phyloP scores from a whole-genome alignment of 2,329 filamentous ascomycete species.

The Penicillium fuscoglaucum region DNA sequence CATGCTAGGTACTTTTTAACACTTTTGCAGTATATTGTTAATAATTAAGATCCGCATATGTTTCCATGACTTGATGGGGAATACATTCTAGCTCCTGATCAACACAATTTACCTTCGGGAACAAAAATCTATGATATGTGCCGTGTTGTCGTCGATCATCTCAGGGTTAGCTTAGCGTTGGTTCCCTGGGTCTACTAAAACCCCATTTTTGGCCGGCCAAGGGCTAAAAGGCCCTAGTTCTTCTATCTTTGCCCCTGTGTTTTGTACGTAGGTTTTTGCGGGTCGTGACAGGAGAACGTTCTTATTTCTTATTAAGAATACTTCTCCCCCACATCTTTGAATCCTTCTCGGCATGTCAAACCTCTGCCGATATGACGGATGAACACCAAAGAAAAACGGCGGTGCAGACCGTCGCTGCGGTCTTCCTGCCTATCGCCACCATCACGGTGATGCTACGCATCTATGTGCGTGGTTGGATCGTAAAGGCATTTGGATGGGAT shows the following conservation, averaged over 20 bases:
- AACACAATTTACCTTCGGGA: not conserved
- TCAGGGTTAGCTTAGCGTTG: not conserved
- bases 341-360: not conserved
- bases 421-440: conserved; percentile 30
- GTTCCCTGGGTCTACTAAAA: not conserved
- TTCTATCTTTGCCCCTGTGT: not conserved
- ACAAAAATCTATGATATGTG: not conserved
- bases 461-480: conserved; percentile 34
- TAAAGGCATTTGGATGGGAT: conserved; percentile 38
- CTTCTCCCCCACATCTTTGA: conserved; percentile 3
- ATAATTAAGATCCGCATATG: not conserved
- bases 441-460: conserved; percentile 33
- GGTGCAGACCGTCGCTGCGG: conserved; percentile 28
- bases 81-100: not conserved
- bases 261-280: not conserved
- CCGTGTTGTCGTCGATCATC: conserved; percentile 2
- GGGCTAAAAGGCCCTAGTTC: not conserved
- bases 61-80: not conserved
- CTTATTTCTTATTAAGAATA: conserved; percentile 8
- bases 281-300: not conserved
- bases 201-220: not conserved
- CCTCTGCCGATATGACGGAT: conserved; percentile 14
- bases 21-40: not conserved
- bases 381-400: conserved; percentile 26
- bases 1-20: not conserved